phyloP scores from a whole-genome alignment of 306 rosid species.

The Dicorynia guianensis region DNA sequence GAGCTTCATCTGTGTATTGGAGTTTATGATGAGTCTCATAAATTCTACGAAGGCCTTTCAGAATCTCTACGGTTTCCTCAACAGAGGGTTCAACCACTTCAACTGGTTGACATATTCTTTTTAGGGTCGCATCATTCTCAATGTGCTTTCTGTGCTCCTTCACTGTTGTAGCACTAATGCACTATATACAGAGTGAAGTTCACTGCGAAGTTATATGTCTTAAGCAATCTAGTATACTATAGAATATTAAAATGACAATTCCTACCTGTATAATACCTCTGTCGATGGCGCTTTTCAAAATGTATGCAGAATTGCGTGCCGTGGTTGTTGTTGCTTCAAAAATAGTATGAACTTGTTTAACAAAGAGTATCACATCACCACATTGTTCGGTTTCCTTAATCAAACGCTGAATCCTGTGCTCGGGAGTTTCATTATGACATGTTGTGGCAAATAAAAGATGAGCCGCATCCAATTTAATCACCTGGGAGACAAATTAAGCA shows the following conservation, averaged over 20 bases:
- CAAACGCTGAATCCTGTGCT: slow-evolving; percentile 62
- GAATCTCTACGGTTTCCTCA: slow-evolving; percentile 68
- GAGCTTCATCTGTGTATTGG: slow-evolving; percentile 71
- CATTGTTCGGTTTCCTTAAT: slow-evolving; percentile 74
- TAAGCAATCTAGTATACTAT: neutral
- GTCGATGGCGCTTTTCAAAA: slow-evolving; percentile 17
- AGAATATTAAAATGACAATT: neutral
- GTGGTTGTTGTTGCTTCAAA: neutral
- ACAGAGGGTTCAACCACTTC: slow-evolving; percentile 70
- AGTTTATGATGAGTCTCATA: slow-evolving; percentile 79
- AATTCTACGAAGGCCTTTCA: slow-evolving; percentile 71
- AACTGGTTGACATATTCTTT: slow-evolving; percentile 63
- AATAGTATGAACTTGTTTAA: slow-evolving; percentile 50
- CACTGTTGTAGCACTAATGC: slow-evolving; percentile 70
- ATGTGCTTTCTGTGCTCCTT: slow-evolving; percentile 74
- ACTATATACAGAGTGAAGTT: slow-evolving; percentile 41
- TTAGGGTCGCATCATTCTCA: slow-evolving; percentile 71
- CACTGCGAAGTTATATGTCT: neutral
- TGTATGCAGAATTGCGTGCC: neutral
- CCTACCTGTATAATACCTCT: slow-evolving; percentile 16
- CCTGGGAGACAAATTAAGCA: slow-evolving; percentile 43
- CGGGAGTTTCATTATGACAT: slow-evolving; percentile 64
- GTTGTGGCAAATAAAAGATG: slow-evolving; percentile 64
- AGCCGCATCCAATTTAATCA: slow-evolving; percentile 65
- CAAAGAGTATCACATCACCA: slow-evolving; percentile 69